Evolutionary conservation across 192 early-diverging fungal species (phyloP), one percentile per base, ranked within the genome.

Genomic region (Coemansia sp.): DNA sequence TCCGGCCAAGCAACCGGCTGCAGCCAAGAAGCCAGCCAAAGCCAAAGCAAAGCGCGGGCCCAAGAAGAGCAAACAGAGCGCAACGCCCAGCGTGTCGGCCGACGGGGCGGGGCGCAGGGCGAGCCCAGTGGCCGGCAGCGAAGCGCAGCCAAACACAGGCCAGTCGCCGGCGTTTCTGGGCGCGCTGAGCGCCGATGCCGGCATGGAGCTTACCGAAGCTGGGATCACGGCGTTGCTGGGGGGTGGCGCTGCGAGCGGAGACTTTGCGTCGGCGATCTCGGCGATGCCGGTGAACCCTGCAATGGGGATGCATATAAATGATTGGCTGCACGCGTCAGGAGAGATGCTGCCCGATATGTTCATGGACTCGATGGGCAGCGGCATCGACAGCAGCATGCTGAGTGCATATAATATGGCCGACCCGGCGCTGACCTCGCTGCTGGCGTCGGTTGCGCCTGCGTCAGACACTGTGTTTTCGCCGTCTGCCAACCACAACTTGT

Each of bases 401-500:
- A 31, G 26, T 25, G 14, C 28, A 15, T 12, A 28, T 4, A 17
- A 14, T 22, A 17, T 17, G 17, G 11, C 1, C 26, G 52, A 54
- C 4, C 26, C 52, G 2, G 6, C 17, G 15, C 6, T 54, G 5
- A 26, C 52, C 1, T 2, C 14, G 14, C 52, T 54, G 52, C 25
- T 54, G 52, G 52, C 52, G 11, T 23, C 52, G 2, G 57, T 20
- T 2, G 55, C 48, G 42, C 17, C 42, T 15, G 40, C 28, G 9
- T 17, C 36, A 0, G 64, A 66, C 23, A 11, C n/a, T n/a, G 19
- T 65, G 3, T 65, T 72, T 23, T 59, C 69, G 8, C 59, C 63
- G 5, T 23, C 68, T n/a, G 54, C 64, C 7, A 72, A 59, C 42
- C 52, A 66, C 61, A 73, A 67, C 40, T 51, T 73, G 71, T 73